A percentile compares a stretch with the other conserved stretches of the same genome.
phyloP scores from a whole-genome alignment of 1,284 basidiomycete species.

The Rhodofomes roseus region DNA sequence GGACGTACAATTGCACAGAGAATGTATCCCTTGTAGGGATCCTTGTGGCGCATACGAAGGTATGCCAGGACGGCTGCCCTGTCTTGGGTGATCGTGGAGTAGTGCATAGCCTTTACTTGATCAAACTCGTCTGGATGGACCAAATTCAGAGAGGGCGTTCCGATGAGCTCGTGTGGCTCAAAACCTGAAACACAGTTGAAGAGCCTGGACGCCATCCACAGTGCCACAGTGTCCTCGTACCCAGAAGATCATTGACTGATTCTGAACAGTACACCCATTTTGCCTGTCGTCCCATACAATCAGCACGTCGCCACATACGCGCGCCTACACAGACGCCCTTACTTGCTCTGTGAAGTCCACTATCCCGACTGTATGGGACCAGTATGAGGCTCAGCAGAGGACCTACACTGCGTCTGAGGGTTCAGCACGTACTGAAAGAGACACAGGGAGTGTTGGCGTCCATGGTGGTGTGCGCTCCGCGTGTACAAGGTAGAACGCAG shows the following conservation, averaged over 20 bases:
- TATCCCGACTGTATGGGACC: conserved; percentile 52
- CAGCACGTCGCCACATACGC: conserved; percentile 11
- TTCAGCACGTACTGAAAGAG: conserved; percentile 64
- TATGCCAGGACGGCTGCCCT: conserved; percentile 74
- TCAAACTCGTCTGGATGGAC: conserved; percentile 74
- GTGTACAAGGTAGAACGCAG: conserved; percentile 9
- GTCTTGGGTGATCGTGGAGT: conserved; percentile 69
- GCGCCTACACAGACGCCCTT: conserved; percentile 21
- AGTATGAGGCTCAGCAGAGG: conserved; percentile 5
- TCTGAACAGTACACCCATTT: conserved; percentile 68
- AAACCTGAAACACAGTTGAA: conserved; percentile 43
- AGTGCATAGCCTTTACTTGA: conserved; percentile 60
- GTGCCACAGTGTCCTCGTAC: conserved; percentile 32
- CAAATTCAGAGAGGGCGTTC: conserved; percentile 60
- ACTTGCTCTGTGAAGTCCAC: conserved; percentile 73
- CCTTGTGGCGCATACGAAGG: conserved; percentile 69
- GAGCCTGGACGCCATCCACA: not conserved
- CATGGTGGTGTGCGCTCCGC: conserved; percentile 17
- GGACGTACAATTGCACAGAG: conserved; percentile 64
- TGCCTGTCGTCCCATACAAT: conserved; percentile 38
- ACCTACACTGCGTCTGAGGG: not conserved
- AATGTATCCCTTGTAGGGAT: conserved; percentile 67
- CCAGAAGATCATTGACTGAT: conserved; percentile 68
- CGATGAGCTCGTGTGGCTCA: conserved; percentile 65
- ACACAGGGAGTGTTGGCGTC: conserved; percentile 48